Evolutionary conservation across 75 land plant genomes (phyloP), one percentile per base, ranked within the genome.

Genomic region (Isoetes taiwanensis): DNA sequence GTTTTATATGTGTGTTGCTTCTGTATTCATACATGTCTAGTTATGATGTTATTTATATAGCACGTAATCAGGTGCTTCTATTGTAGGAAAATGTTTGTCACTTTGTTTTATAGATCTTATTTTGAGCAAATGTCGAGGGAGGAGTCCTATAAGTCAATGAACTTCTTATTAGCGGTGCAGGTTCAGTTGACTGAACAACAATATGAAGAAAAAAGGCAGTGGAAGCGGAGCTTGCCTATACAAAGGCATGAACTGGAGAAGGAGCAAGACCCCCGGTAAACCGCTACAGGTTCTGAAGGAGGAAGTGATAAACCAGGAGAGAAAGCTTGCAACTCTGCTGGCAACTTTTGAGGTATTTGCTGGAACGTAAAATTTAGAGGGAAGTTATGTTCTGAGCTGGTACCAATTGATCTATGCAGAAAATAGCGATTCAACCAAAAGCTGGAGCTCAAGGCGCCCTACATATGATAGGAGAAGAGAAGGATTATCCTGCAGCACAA

Each of bases 171-270:
- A n/a, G n/a, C n/a, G n/a, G n/a, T 48, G 20, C 65, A 72, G 74
- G 52, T 63, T 42, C 56, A 41, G 19, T 43, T 72, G 4, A 54
- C 74, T 1, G 74, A 72, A 29, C 52, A 53, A 41, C 74, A 72
- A 68, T 43, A 58, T 9, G 74, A 72, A 42, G 74, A 72, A 57
- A 72, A 23, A 72, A 67, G 40, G 74, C 74, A 6, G 74, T 64
- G 23, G 74, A 72, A 40, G 74, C 58, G 23, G 74, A 72, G 50
- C 56, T 72, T 3, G 59, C 72, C n/a, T 72, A 52, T 67, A 72
- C 74, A 29, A n/a, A 67, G 59, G 34, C 58, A 46, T 26, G 74
- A 72, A 43, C 72, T 68, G 17, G 72, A 67, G 39, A 59, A 67
- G 17, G 74, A 72, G 39, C 53, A 16, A 4, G 74, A 72, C 41